phyloP scores from a whole-genome alignment of 306 rosid genomes.

The Medicago ruthenica region DNA sequence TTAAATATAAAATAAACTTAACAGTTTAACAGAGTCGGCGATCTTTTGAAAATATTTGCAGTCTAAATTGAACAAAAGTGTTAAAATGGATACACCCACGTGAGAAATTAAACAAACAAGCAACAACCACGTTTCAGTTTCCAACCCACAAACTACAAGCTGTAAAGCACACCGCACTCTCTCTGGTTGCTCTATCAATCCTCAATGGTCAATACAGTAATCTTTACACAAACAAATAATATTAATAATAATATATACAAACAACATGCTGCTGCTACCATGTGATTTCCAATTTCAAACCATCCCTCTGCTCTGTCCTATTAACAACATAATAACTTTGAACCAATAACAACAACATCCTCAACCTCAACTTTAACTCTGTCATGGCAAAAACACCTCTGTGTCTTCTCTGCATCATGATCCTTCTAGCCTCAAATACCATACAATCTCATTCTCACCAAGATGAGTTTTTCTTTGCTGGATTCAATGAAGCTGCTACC shows the following conservation, averaged over 20 bases:
- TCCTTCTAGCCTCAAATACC: slow-evolving; percentile 30
- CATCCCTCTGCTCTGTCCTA: background rate
- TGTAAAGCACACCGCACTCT: slow-evolving; percentile 1
- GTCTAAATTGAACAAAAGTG: too few species aligned
- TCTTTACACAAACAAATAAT: background rate
- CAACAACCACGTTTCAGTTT: slow-evolving; percentile 21
- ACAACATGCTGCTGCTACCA: background rate
- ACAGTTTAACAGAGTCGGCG: too few species aligned
- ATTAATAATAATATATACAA: background rate
- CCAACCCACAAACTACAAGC: slow-evolving; percentile 14
- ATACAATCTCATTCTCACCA: slow-evolving; percentile 38
- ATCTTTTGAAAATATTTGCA: too few species aligned
- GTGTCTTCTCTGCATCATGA: slow-evolving; percentile 35
- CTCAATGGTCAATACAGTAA: background rate
- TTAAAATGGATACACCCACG: too few species aligned
- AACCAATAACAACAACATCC: too few species aligned
- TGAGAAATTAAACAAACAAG: slow-evolving; percentile 2
- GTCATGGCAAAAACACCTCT: slow-evolving; percentile 42
- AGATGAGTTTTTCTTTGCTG: slow-evolving; percentile 45
- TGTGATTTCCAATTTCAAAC: background rate
- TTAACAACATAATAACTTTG: too few species aligned
- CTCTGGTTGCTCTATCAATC: background rate
- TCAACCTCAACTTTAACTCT: background rate
- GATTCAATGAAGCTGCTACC: slow-evolving; percentile 31
- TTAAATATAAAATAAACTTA: too few species aligned